A percentile compares a stretch with the other conserved stretches of the same genome.
phyloP scores from a whole-genome alignment of 2,329 filamentous ascomycete species.

The Botryosphaeria dothidea region DNA sequence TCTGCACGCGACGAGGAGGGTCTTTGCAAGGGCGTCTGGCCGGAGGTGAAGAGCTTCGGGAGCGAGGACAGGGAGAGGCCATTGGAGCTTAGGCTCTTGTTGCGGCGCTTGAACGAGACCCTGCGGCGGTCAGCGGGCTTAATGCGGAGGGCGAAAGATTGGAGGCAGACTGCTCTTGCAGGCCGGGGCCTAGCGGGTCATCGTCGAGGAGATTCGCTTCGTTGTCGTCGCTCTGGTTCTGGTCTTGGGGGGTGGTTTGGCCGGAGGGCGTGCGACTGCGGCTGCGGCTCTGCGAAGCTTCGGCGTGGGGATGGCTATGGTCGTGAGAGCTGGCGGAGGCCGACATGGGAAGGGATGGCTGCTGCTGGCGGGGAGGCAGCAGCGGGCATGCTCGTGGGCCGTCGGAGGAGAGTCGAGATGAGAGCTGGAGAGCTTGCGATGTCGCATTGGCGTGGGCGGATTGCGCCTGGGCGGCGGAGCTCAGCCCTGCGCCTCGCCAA shows the following conservation, averaged over 20 bases:
- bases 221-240: slow-evolving; percentile 52
- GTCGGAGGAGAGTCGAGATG: neutral
- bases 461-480: neutral
- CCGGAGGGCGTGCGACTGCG: slow-evolving; percentile 35
- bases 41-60: slow-evolving; percentile 44
- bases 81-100: slow-evolving; percentile 45
- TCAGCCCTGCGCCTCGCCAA: slow-evolving; percentile 15
- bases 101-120: slow-evolving; percentile 72
- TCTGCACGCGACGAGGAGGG: slow-evolving; percentile 31
- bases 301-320: slow-evolving; percentile 30
- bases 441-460: neutral
- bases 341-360: neutral
- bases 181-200: slow-evolving; percentile 53
- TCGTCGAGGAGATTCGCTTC: slow-evolving; percentile 53
- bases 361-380: slow-evolving; percentile 2
- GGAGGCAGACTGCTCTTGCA: neutral
- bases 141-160: neutral
- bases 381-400: slow-evolving; percentile 8
- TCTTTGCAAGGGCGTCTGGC: slow-evolving; percentile 25
- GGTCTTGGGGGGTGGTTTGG: slow-evolving; percentile 38
- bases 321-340: neutral
- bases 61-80: slow-evolving; percentile 44
- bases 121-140: slow-evolving; percentile 28
- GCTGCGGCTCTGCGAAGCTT: slow-evolving; percentile 48
- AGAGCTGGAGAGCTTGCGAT: neutral